Conservation (phyloP, 495 filamentous ascomycete genomes). For the Penicillium odoratum region DNA sequence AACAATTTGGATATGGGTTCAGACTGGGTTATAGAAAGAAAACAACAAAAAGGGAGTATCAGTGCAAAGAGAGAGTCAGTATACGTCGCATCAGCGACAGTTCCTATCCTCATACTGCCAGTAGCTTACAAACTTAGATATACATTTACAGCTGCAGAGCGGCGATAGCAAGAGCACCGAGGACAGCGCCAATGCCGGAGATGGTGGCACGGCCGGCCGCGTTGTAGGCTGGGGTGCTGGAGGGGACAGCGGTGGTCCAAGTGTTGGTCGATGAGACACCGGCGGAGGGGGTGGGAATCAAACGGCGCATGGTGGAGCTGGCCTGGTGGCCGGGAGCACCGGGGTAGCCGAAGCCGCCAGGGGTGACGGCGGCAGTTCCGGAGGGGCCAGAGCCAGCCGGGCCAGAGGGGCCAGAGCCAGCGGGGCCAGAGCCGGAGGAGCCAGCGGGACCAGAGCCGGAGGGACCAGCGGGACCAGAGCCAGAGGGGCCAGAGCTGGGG, state of each 20-base stretch:
- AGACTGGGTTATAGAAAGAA: not conserved
- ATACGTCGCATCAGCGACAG: not conserved
- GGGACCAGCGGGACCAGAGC: not conserved
- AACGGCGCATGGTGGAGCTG: slow-evolving; percentile 12
- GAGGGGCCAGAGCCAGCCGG: not conserved
- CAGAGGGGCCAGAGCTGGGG: not conserved
- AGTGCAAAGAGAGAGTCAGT: not conserved
- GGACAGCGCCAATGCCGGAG: slow-evolving; percentile 24
- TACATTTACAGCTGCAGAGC: slow-evolving; percentile 28
- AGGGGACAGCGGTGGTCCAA: slow-evolving; percentile 3
- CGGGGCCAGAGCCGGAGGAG: not conserved
- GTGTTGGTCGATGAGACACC: slow-evolving; percentile 7
- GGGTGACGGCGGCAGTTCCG: not conserved
- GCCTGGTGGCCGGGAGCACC: slow-evolving; percentile 2
- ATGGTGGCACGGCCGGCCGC: slow-evolving; percentile 30
- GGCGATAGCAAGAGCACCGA: slow-evolving; percentile 24
- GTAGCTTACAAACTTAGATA: not conserved
- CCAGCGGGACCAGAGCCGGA: not conserved
- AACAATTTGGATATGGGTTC: not conserved
- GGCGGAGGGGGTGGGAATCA: slow-evolving; percentile 14
- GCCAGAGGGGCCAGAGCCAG: not conserved
- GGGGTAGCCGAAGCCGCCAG: not conserved
- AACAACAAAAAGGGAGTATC: not conserved
- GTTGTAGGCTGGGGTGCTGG: slow-evolving; percentile 24
- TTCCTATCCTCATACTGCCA: not conserved